phyloP scores from a whole-genome alignment of 164 flowering plant species.

The Cinnamomum chago region DNA sequence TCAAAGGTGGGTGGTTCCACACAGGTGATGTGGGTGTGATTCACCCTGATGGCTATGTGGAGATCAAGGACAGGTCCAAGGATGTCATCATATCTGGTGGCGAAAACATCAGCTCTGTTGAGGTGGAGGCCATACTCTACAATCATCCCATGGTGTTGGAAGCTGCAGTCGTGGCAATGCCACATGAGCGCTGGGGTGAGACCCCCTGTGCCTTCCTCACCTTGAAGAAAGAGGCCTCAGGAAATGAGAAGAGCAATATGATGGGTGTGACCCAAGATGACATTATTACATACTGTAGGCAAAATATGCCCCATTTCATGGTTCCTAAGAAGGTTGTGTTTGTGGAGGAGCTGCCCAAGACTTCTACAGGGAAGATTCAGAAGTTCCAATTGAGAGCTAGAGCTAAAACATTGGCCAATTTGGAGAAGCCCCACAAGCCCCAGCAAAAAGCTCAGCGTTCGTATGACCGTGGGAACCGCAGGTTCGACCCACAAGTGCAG shows the following conservation, averaged over 20 bases:
- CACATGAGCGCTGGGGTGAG: slow-evolving; percentile 71
- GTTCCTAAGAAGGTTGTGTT: slow-evolving; percentile 65
- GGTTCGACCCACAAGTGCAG: not conserved
- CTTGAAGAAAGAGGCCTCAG: slow-evolving; percentile 14
- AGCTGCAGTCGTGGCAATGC: slow-evolving; percentile 90
- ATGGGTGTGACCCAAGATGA: slow-evolving; percentile 31
- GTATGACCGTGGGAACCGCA: not conserved
- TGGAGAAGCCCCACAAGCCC: slow-evolving; percentile 8
- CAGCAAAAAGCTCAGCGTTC: slow-evolving; percentile 8
- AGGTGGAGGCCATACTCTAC: slow-evolving; percentile 54
- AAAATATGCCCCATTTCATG: slow-evolving; percentile 62
- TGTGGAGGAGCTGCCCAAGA: slow-evolving; percentile 62
- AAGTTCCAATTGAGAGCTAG: slow-evolving; percentile 48
- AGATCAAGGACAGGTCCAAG: slow-evolving; percentile 81
- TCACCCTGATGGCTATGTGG: slow-evolving; percentile 77
- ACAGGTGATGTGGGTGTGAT: slow-evolving; percentile 88
- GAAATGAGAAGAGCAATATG: not conserved
- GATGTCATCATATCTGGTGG: slow-evolving; percentile 94
- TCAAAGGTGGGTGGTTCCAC: slow-evolving; percentile 66
- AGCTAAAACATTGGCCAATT: slow-evolving; percentile 8
- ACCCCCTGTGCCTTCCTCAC: slow-evolving; percentile 70
- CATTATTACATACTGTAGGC: slow-evolving; percentile 46
- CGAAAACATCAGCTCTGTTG: slow-evolving; percentile 86
- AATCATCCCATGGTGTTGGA: slow-evolving; percentile 59
- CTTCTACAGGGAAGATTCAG: slow-evolving; percentile 54